Evolutionary conservation across 2,329 filamentous ascomycete species (phyloP).

Genomic region (Botrytis pseudocinerea): DNA sequence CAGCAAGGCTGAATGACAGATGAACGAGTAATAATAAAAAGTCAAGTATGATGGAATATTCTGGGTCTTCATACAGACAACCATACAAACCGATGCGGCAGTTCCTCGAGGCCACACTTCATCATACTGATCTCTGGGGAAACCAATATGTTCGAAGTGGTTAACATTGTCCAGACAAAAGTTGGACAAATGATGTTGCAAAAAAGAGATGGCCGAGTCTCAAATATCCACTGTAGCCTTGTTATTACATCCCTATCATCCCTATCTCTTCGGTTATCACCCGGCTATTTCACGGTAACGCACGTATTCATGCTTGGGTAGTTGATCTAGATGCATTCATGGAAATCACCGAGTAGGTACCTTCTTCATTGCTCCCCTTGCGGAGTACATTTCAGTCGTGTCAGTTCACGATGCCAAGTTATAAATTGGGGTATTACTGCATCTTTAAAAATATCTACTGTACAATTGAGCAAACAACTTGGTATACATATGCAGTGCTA

Average conservation of each 20-base stretch:
- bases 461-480: slow-evolving; percentile 2
- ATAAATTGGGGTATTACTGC: background rate
- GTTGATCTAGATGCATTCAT: background rate
- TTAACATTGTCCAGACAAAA: slow-evolving; percentile 4
- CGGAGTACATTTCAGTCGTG: background rate
- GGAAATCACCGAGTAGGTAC: slow-evolving; percentile 5
- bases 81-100: slow-evolving; percentile 1
- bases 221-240: slow-evolving; percentile 12
- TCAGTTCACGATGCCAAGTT: background rate
- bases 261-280: slow-evolving; percentile 9
- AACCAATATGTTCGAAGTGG: slow-evolving; percentile 2
- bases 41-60: background rate
- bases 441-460: slow-evolving; percentile 1
- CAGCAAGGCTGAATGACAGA: slow-evolving; percentile 11
- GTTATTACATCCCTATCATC: slow-evolving; percentile 4
- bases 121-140: slow-evolving; percentile 6
- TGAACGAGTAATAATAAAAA: slow-evolving; percentile 12
- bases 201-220: background rate
- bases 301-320: background rate
- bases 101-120: background rate
- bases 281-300: slow-evolving; percentile 8
- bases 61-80: background rate
- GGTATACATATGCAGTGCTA: slow-evolving; percentile 4
- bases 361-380: background rate
- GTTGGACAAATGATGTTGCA: slow-evolving; percentile 7